Evolutionary conservation across 2,329 filamentous ascomycete genomes (phyloP), one percentile per base, ranked within the genome.

Genomic region (Chrysoporthe deuterocubensis): DNA sequence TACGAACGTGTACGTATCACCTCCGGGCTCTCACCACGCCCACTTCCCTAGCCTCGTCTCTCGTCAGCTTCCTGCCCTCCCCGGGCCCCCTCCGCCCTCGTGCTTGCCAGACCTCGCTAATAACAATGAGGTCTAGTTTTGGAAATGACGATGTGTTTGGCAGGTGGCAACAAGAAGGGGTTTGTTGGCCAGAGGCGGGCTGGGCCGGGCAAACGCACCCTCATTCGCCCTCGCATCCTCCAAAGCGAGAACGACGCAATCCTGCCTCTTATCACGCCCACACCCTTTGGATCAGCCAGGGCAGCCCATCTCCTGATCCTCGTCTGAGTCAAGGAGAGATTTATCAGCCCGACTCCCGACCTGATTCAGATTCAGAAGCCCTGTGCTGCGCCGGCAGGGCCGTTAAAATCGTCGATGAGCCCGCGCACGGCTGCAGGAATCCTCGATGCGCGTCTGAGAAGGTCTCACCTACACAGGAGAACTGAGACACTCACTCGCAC

Each of bases 401-500:
- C 16, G 6, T 43, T 52, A 57, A n/a, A 56, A 37, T 64, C 42
- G 40, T 14, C 14, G 42, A 56, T 8, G 42, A 54, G 26, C 8
- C 14, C 66, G 43, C 7, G 44, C 64, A 62, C 50, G 21, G 48
- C 58, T 43, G 56, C 57, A 68, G 40, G 50, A 43, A 42, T 32
- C 34, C n/a, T 60, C 42, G n/a, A 42, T 46, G 56, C 56, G 42
- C 50, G 61, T 65, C 43, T 57, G 63, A 44, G 64, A 52, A 62
- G 50, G 63, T 64, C 66, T 70, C 66, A 62, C 57, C 34, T 18
- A n/a, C 21, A 32, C 58, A 57, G 54, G 34, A 52, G 2, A 34
- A 16, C 57, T 43, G 63, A 68, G 64, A 69, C 64, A 69, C 16
- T 7, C 37, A 57, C 50, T n/a, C 8, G 32, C 61, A 42, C 37